phyloP scores from a whole-genome alignment of 1,139 yeast species.

The Saccharomycopsis hybrid region DNA sequence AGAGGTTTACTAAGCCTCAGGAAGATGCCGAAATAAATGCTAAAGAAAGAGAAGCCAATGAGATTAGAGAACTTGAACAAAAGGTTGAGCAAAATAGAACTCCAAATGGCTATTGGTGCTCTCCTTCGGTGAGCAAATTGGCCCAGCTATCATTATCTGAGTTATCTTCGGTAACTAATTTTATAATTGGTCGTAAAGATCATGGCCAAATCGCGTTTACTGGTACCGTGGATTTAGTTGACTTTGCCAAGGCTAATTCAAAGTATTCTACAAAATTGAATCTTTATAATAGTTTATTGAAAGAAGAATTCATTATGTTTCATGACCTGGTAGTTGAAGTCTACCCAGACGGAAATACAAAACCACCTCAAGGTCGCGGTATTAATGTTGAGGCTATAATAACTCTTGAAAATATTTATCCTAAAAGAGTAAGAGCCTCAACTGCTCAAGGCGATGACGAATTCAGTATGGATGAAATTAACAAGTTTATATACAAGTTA shows the following conservation, averaged over 20 bases:
- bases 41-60: not conserved
- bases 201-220: constrained; percentile 71
- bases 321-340: constrained; percentile 57
- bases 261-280: constrained; percentile 9
- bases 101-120: constrained; percentile 67
- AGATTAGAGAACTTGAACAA: constrained; percentile 5
- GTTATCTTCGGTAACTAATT: constrained; percentile 53
- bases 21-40: not conserved
- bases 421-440: constrained; percentile 29
- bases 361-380: constrained; percentile 67
- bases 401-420: constrained; percentile 61
- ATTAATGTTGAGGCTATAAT: constrained; percentile 82
- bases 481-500: constrained; percentile 44
- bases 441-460: constrained; percentile 29
- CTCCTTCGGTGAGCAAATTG: constrained; percentile 60
- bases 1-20: not conserved
- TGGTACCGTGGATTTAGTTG: constrained; percentile 66
- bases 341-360: constrained; percentile 48
- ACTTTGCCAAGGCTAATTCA: constrained; percentile 34
- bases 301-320: constrained; percentile 13
- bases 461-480: constrained; percentile 30
- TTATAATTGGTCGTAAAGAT: constrained; percentile 70
- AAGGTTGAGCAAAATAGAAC: constrained; percentile 6
- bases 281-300: constrained; percentile 13
- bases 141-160: constrained; percentile 41